Base-by-base conservation (phyloP, 202 grass and related monocot species). In the Schoenoplectus triqueter region DNA sequence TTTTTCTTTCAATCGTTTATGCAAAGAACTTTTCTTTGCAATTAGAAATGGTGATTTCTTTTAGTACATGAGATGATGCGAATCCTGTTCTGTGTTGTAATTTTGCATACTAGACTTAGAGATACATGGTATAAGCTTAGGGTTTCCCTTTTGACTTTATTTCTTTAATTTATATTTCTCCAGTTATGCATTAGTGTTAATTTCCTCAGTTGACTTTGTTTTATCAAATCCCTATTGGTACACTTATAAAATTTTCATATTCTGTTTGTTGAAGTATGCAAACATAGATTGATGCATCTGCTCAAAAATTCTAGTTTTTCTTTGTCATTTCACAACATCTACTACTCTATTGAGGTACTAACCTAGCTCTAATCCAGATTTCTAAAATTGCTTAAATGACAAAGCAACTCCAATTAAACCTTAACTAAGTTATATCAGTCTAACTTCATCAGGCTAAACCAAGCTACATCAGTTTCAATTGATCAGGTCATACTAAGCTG, bases 71-170 rank as follows among this genome's bases (percentile, higher is more conserved):
- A 57, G 56, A 55, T 57, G 14, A n/a, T 77, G 19, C 5, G 22
- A 77, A 77, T 77, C 73, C 5, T 8, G 73, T 57, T 77, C 21
- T 50, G 9, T 56, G 13, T 57, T 56, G 5, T 55, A 78, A 57
- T 6, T 78, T n/a, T 78, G 2, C 6, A 78, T 41, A 78, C 5
- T 78, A 57, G 21, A 78, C 73, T 4, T 78, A 14, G 21, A 78
- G 21, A 77, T 77, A 11, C 10, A 78, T 78, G 54, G 74, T 59
- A 42, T n/a, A 41, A 78, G 5, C 44, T 52, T 78, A 61, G 54
- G 74, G 74, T 44, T 78, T 78, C 54, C 22, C 31, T 60, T 78
- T 78, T 78, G 74, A 78, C 74, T 78, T 78, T 61, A 59, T 78
- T 78, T 78, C 13, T 60, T 60, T 78, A 44, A 17, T 44, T 55